Base-by-base conservation (phyloP, 116 monocot species). In the Posidonia oceanica region DNA sequence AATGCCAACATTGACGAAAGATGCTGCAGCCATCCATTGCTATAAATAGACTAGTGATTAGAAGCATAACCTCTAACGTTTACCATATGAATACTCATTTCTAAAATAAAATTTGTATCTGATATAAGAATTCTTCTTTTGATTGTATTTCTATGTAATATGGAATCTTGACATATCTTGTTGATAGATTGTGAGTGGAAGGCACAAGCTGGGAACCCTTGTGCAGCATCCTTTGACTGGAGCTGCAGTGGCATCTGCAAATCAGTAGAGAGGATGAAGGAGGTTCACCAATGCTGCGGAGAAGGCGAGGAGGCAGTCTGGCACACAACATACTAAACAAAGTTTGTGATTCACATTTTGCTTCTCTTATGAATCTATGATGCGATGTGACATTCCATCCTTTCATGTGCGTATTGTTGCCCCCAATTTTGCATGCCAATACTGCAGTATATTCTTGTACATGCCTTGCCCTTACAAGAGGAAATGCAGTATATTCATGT, bases 151-250 rank as follows among this genome's bases (percentile, higher is more conserved):
- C n/a, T 58, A 21, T 58, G 58, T 58, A 5, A 14, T n/a, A 7
- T 58, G 58, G 16, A 58, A 14, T 58, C 21, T 57, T 58, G 17
- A n/a, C 58, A 4, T 38, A 4, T 39, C 15, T 59, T 20, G 3
- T 51, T 44, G 5, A 52, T 54, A 83, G 83, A 83, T 70, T 83
- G 83, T 36, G 75, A 83, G 40, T 83, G 83, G 83, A 83, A 83
- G 52, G 83, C 76, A 14, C 83, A 83, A 66, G 79, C 79, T 14
- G 79, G 79, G 11, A 83, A 64, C 21, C 14, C 69, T 10, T 83
- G 83, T 59, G 83, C 38, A 15, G 83, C 83, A 57, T 83, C 83
- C 13, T 83, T 79, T 54, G 83, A 83, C 71, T 83, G 83, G 83
- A 64, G 75, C 52, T 83, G 83, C 73, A 79, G 79, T 67, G 79